Conservation (phyloP, 2,329 filamentous ascomycete genomes). For the Colletotrichum eleusines region DNA sequence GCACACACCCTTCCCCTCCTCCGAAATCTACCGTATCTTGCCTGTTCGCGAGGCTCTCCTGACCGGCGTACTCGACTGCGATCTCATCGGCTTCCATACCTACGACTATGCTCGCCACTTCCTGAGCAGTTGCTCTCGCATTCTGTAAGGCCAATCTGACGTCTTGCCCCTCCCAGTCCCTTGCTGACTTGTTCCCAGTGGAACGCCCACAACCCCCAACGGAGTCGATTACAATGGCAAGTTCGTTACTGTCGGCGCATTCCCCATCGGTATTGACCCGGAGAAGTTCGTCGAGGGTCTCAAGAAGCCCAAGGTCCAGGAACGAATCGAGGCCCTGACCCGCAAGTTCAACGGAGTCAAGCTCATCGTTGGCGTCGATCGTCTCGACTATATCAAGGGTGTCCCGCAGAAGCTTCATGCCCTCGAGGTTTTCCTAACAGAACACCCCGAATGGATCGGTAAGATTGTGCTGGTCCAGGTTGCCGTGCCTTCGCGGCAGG, state of each 20-base stretch:
- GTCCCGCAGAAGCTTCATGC: conserved; percentile 98
- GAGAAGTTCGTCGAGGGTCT: conserved; percentile 95
- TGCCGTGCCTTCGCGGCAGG: conserved; percentile 92
- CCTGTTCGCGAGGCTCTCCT: conserved; percentile 92
- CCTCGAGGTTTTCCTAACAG: conserved; percentile 94
- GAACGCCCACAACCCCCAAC: conserved; percentile 86
- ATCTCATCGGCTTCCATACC: conserved; percentile 97
- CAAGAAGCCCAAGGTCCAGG: conserved; percentile 85
- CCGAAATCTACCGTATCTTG: conserved; percentile 95
- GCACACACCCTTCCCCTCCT: conserved; percentile 96
- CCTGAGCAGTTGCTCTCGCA: conserved; percentile 94
- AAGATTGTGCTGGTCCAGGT: conserved; percentile 97
- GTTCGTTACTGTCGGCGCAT: conserved; percentile 91
- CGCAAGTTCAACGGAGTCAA: conserved; percentile 97
- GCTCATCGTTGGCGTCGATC: conserved; percentile 95
- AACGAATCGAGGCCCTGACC: conserved; percentile 85
- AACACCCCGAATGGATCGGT: conserved; percentile 98
- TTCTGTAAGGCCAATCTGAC: conserved; percentile 69
- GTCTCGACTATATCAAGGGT: conserved; percentile 98
- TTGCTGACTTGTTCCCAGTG: conserved; percentile 51
- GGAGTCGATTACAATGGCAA: conserved; percentile 92
- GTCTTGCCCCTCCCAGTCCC: not conserved
- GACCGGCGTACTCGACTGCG: conserved; percentile 89
- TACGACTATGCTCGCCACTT: conserved; percentile 99
- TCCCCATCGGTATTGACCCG: conserved; percentile 97